A percentile compares a stretch with the other conserved stretches of the same genome.
These are phyloP conservation scores for Starmerella asiatica DNA, from an alignment of 805 yeast species.

Conservation along the genomic window DNA sequence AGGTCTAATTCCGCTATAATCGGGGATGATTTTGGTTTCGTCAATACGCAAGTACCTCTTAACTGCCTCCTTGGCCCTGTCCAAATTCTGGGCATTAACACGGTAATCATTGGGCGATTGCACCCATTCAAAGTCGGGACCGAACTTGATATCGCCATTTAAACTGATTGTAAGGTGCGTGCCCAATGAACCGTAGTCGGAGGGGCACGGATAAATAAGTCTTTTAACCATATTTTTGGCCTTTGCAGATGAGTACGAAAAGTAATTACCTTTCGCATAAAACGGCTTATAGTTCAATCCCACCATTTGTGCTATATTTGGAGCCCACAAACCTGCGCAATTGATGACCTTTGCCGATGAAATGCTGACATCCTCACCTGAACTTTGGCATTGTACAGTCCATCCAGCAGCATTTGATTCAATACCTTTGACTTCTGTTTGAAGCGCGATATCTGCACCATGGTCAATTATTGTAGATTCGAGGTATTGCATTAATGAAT, in stretches of 20 bases:
- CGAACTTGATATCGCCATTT: slow-evolving; percentile 67
- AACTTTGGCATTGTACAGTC: slow-evolving; percentile 16
- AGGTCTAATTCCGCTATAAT: slow-evolving; percentile 77
- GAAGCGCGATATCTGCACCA: slow-evolving; percentile 52
- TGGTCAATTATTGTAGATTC: slow-evolving; percentile 41
- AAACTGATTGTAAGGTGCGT: slow-evolving; percentile 76
- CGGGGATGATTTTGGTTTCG: slow-evolving; percentile 40
- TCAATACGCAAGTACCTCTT: slow-evolving; percentile 52
- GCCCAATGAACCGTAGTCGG: slow-evolving; percentile 65
- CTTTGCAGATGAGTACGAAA: slow-evolving; percentile 36
- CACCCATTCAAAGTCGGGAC: slow-evolving; percentile 84
- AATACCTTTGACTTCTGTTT: slow-evolving; percentile 42
- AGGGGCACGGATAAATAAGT: slow-evolving; percentile 66
- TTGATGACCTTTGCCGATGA: slow-evolving; percentile 51
- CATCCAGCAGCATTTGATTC: slow-evolving; percentile 17
- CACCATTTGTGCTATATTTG: slow-evolving; percentile 52
- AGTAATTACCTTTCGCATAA: slow-evolving; percentile 81
- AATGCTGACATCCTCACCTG: slow-evolving; percentile 19
- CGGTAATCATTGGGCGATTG: slow-evolving; percentile 25
- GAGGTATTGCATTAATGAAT: slow-evolving; percentile 51
- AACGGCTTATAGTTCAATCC: slow-evolving; percentile 44
- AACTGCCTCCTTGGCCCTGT: slow-evolving; percentile 40
- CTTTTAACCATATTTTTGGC: slow-evolving; percentile 38
- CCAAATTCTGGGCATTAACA: slow-evolving; percentile 32
- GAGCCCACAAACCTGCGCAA: slow-evolving; percentile 70